Conservation (phyloP, 805 yeast genomes). For the Starmerella potacharoeniae region DNA sequence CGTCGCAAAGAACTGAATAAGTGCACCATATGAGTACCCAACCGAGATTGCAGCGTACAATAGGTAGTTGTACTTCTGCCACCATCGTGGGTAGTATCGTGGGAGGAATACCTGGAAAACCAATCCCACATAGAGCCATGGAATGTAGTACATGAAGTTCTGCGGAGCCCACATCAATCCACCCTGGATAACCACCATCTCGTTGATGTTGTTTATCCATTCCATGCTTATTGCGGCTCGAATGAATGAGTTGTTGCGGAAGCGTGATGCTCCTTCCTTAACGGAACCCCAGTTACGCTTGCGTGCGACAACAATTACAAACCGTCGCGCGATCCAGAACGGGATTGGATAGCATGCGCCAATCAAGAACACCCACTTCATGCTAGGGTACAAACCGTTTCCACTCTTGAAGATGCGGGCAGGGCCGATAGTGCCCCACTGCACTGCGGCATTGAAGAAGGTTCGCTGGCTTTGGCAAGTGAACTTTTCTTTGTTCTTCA, state of each 20-base stretch:
- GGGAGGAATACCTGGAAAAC: conserved; percentile 39
- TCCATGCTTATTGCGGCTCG: not conserved
- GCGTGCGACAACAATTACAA: conserved; percentile 17
- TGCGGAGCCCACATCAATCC: conserved; percentile 28
- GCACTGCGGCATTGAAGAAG: conserved; percentile 39
- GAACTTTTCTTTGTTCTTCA: conserved; percentile 30
- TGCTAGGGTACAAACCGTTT: conserved; percentile 42
- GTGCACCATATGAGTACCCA: conserved; percentile 51
- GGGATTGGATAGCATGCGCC: conserved; percentile 32
- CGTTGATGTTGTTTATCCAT: conserved; percentile 31
- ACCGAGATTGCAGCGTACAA: conserved; percentile 46
- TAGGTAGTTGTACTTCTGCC: conserved; percentile 40
- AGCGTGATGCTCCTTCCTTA: conserved; percentile 16
- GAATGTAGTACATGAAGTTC: conserved; percentile 19
- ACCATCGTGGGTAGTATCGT: conserved; percentile 41
- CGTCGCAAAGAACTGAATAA: conserved; percentile 44
- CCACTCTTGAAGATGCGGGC: conserved; percentile 26
- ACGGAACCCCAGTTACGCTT: not conserved
- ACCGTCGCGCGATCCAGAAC: conserved; percentile 11
- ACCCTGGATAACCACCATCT: conserved; percentile 37
- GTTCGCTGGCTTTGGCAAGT: conserved; percentile 32
- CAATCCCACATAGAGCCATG: conserved; percentile 25
- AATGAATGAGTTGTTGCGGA: not conserved
- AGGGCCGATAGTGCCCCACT: conserved; percentile 47
- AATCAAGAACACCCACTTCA: conserved; percentile 51